Percentiles rank a stretch among this genome's conserved stretches.
Evolutionary conservation across 495 filamentous ascomycete genomes (phyloP).

Genomic region (Neurospora intermedia): DNA sequence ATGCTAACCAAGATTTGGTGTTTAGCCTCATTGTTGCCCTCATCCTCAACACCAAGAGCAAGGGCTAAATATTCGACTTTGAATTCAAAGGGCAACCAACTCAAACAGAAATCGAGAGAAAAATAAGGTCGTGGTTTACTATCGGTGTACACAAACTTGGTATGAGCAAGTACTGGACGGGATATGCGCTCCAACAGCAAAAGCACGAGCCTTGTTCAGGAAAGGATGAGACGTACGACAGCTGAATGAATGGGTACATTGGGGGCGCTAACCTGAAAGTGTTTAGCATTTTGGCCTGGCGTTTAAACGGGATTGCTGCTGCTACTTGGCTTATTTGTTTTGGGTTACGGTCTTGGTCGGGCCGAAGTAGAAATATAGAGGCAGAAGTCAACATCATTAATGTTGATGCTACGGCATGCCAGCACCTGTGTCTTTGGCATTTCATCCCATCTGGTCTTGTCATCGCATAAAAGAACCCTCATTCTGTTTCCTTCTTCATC

Average conservation of each 20-base stretch:
- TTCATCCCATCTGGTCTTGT: neutral
- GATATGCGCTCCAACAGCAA: neutral
- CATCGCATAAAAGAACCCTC: neutral
- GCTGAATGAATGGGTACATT: neutral
- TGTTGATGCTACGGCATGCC: neutral
- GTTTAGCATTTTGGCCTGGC: conserved; percentile 21
- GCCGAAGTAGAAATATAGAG: neutral
- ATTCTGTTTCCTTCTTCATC: neutral
- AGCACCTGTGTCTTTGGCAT: neutral
- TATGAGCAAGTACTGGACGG: neutral
- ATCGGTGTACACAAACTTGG: neutral
- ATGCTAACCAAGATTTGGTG: neutral
- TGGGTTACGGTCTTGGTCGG: neutral
- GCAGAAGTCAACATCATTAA: neutral
- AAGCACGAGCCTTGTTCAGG: neutral
- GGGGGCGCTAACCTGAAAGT: neutral
- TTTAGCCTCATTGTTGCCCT: conserved; percentile 38
- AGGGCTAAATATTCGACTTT: conserved; percentile 24
- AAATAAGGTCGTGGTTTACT: neutral
- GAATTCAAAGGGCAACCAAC: neutral
- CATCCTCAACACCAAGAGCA: conserved; percentile 46
- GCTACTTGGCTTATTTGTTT: neutral
- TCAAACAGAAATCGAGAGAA: neutral
- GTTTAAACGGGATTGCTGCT: conserved; percentile 15
- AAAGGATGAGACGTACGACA: neutral